phyloP scores from a whole-genome alignment of 148 eudicot species.

The Tetragonia tetragonoides region DNA sequence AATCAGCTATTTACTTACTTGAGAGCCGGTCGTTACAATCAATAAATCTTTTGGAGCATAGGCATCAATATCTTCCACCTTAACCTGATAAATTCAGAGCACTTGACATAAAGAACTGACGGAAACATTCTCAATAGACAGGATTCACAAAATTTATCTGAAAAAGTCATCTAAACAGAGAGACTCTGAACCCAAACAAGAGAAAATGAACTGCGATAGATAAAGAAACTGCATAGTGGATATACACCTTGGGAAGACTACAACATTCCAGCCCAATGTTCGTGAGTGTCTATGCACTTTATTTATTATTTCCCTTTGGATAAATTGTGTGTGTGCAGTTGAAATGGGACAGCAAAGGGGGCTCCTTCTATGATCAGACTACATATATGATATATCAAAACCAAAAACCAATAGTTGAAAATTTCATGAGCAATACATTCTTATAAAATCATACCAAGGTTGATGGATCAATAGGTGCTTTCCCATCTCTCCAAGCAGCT shows the following conservation, averaged over 20 bases:
- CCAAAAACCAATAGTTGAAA: not conserved
- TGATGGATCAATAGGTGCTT: conserved; percentile 97
- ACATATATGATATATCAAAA: not conserved
- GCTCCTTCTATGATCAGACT: not conserved
- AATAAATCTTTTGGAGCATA: conserved; percentile 94
- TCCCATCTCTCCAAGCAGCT: conserved; percentile 98
- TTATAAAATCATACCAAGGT: conserved; percentile 56
- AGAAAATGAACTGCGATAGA: not conserved
- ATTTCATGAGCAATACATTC: not conserved
- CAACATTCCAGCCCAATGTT: not conserved
- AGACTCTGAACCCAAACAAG: not conserved
- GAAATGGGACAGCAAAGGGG: not conserved
- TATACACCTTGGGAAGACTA: too few species aligned
- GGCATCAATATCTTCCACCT: conserved; percentile 93
- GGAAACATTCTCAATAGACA: not conserved
- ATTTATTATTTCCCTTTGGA: too few species aligned
- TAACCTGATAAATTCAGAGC: conserved; percentile 44
- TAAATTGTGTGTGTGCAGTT: not conserved
- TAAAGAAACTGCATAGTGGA: not conserved
- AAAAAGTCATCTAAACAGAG: not conserved
- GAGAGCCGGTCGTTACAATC: conserved; percentile 97
- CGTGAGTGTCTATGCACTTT: not conserved
- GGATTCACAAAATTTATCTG: not conserved
- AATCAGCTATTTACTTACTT: conserved; percentile 59
- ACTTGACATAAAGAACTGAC: not conserved